Evolutionary conservation across 495 filamentous ascomycete genomes (phyloP), one percentile per base, ranked within the genome.

Genomic region (Aspergillus sclerotioniger): DNA sequence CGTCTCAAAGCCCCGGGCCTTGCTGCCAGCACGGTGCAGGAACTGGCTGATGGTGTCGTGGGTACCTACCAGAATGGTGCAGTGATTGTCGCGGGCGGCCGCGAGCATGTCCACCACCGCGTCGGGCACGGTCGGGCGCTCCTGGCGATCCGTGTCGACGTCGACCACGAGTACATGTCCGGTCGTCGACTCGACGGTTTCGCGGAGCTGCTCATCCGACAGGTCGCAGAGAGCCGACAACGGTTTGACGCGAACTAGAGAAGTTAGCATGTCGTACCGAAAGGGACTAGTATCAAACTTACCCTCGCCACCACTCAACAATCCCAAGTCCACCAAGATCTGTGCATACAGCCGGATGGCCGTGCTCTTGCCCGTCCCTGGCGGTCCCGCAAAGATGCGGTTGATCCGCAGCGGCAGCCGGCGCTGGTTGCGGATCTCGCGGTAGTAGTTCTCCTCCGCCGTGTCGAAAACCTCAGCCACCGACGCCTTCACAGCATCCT

Each of bases 321-420:
- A 33, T 8, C 58, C 64, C 43, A 67, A 29, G n/a, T 67, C 64
- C 0, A 71, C 79, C 20, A 85, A 57, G 5, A 85, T 82, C 54
- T 76, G 66, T 2, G 79, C 82, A 59, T 84, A 89, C 3, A 88
- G 67, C 65, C 84, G 83, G 0, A 84, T 86, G 0, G 87, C 84
- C 0, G 84, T 81, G 0, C 84, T 87, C 59, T 89, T 89, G 2
- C 86, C 86, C 0, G 85, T 88, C 2, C 65, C 65, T 4, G 54
- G 54, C 1, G 59, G 59, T 0, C 65, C 65, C 12, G 50, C 51
- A 29, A 67, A 62, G 20, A 67, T 48, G 15, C 57, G 53, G 28
- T 64, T 62, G n/a, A 62, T 29, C 6, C 56, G 54, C 13, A 62
- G 25, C 0, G 41, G 35, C n/a, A 64, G 43, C 10, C 55, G 49